These are phyloP conservation scores for Gigaspora rosea DNA, from an alignment of 192 early-diverging fungal species.

Conservation along the genomic window DNA sequence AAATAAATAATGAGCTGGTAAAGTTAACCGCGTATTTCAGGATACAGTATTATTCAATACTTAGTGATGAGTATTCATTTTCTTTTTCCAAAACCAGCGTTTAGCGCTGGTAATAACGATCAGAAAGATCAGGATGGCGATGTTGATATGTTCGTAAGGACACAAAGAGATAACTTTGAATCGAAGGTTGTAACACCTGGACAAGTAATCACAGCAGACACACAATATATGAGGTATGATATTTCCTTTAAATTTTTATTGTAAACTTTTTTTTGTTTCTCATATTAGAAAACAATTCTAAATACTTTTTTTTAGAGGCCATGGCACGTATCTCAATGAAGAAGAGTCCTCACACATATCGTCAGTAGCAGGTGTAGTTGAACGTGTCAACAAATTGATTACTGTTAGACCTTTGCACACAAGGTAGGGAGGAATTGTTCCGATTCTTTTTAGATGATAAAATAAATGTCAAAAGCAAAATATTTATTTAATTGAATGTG, in stretches of 20 bases:
- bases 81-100: conserved; percentile 2
- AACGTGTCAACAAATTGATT: conserved; percentile 95
- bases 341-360: conserved; percentile 59
- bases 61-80: conserved; percentile 24
- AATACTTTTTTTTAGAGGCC: conserved; percentile 57
- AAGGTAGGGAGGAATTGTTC: conserved; percentile 47
- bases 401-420: conserved; percentile 86
- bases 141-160: conserved; percentile 19
- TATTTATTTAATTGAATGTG: neutral
- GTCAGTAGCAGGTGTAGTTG: conserved; percentile 87
- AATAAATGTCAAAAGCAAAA: neutral
- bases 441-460: neutral
- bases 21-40: too few species aligned
- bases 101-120: neutral
- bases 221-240: conserved; percentile 73
- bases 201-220: conserved; percentile 69
- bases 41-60: neutral
- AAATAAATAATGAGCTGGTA: too few species aligned
- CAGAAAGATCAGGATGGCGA: conserved; percentile 6
- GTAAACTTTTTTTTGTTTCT: conserved; percentile 32
- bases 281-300: neutral
- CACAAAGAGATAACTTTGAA: conserved; percentile 6
- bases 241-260: neutral
- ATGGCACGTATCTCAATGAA: conserved; percentile 83
- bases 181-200: conserved; percentile 70